Conservation (phyloP, 1,284 basidiomycete species). For the Cutaneotrichosporon cutaneum region DNA sequence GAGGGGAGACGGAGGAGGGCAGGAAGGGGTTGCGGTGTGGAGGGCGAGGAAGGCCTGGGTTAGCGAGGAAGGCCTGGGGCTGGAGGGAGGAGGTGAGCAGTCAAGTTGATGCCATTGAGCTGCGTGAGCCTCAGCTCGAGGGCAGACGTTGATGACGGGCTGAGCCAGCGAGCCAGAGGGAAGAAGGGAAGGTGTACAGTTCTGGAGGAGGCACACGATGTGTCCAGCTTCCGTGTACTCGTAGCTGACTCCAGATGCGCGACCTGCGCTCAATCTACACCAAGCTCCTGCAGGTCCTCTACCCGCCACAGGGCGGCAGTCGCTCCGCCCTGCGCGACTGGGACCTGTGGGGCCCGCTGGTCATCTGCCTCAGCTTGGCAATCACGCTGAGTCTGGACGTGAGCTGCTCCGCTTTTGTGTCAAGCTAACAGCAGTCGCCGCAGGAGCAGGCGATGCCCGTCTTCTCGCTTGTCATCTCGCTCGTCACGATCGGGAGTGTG, state of each 20-base stretch:
- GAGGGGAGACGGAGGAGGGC: background rate
- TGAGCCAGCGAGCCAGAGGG: too few species aligned
- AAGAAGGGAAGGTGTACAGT: too few species aligned
- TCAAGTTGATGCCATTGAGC: too few species aligned
- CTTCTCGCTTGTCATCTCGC: conserved; percentile 87
- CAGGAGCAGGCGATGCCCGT: conserved; percentile 76
- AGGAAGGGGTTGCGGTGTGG: too few species aligned
- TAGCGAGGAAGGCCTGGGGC: too few species aligned
- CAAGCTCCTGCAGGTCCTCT: conserved; percentile 88
- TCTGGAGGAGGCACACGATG: too few species aligned
- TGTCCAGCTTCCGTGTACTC: too few species aligned
- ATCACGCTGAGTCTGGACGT: conserved; percentile 88
- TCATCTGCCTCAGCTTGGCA: conserved; percentile 78
- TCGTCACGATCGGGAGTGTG: conserved; percentile 82
- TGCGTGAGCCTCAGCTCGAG: too few species aligned
- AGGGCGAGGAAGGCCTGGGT: too few species aligned
- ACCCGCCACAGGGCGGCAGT: conserved; percentile 70
- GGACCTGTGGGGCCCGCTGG: conserved; percentile 93
- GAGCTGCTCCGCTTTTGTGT: conserved; percentile 43
- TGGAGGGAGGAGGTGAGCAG: too few species aligned
- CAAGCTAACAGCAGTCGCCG: conserved; percentile 64
- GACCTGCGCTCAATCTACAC: conserved; percentile 84
- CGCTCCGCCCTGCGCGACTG: conserved; percentile 83
- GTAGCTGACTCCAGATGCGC: conserved; percentile 63
- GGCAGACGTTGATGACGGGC: too few species aligned